Percentiles rank a stretch among this genome's conserved stretches.
phyloP scores from a whole-genome alignment of 106 monocot species.

The Xerophyta viscosa region DNA sequence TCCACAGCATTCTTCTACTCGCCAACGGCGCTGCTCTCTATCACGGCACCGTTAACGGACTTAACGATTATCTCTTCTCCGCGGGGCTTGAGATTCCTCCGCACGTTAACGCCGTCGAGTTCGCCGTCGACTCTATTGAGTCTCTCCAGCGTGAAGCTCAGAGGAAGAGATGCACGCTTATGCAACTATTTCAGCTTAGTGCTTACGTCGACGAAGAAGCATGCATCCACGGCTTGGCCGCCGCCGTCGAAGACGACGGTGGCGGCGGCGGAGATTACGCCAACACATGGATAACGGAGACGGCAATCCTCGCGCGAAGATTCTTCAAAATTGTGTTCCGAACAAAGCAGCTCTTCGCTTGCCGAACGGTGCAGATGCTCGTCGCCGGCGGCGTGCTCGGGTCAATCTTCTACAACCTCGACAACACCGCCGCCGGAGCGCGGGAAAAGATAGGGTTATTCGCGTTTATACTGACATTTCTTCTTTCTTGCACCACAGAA shows the following conservation, averaged over 20 bases:
- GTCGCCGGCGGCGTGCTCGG: slow-evolving; percentile 64
- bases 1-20: slow-evolving; percentile 56
- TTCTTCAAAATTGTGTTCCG: slow-evolving; percentile 69
- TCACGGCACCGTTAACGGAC: slow-evolving; percentile 54
- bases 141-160: slow-evolving; percentile 12
- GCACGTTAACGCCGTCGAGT: slow-evolving; percentile 65
- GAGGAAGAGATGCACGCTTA: slow-evolving; percentile 50
- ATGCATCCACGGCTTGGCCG: background rate
- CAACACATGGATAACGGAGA: slow-evolving; percentile 48
- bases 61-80: slow-evolving; percentile 23
- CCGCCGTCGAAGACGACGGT: background rate
- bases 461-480: slow-evolving; percentile 83
- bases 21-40: slow-evolving; percentile 58
- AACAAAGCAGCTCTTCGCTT: slow-evolving; percentile 74
- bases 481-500: slow-evolving; percentile 81
- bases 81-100: slow-evolving; percentile 41
- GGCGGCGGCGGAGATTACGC: slow-evolving; percentile 24
- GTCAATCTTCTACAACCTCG: slow-evolving; percentile 74
- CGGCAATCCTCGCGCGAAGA: slow-evolving; percentile 56
- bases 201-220: slow-evolving; percentile 26
- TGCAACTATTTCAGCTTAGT: slow-evolving; percentile 54
- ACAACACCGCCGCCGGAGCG: slow-evolving; percentile 16
- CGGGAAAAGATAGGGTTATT: slow-evolving; percentile 73
- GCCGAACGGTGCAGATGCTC: slow-evolving; percentile 63
- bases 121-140: slow-evolving; percentile 73